These are phyloP conservation scores for Thelonectria blattea DNA, from an alignment of 2,329 filamentous ascomycete genomes.

Conservation along the genomic window DNA sequence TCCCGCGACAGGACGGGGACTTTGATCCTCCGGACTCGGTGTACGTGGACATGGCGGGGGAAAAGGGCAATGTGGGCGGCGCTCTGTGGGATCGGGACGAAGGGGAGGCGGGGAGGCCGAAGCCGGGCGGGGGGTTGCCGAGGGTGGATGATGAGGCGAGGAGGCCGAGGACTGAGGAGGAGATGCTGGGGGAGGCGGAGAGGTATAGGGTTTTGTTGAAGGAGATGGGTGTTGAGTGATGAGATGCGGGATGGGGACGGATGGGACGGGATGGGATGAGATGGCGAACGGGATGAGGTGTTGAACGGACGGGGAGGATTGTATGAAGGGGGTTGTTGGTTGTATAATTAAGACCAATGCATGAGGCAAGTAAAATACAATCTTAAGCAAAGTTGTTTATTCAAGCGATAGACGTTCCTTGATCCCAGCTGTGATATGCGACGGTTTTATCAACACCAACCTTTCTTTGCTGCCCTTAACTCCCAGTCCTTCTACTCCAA, in stretches of 20 bases:
- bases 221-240: slow-evolving; percentile 48
- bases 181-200: slow-evolving; percentile 81
- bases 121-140: slow-evolving; percentile 65
- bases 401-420: background rate
- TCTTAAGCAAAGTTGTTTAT: background rate
- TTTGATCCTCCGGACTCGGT: slow-evolving; percentile 67
- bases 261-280: background rate
- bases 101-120: slow-evolving; percentile 46
- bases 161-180: slow-evolving; percentile 69
- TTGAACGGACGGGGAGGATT: background rate
- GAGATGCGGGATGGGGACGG: background rate
- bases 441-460: background rate
- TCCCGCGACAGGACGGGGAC: slow-evolving; percentile 71
- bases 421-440: background rate
- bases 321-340: slow-evolving; percentile 4
- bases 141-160: slow-evolving; percentile 75
- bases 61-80: slow-evolving; percentile 82
- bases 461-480: background rate
- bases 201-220: slow-evolving; percentile 62
- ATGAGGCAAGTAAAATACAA: background rate
- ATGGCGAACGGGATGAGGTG: background rate
- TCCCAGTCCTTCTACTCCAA: background rate
- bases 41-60: slow-evolving; percentile 81
- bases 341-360: background rate
- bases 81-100: slow-evolving; percentile 63